These are phyloP conservation scores for Blepharisma stoltei DNA, from an alignment of 73 alveolate genomes.

Conservation along the genomic window DNA sequence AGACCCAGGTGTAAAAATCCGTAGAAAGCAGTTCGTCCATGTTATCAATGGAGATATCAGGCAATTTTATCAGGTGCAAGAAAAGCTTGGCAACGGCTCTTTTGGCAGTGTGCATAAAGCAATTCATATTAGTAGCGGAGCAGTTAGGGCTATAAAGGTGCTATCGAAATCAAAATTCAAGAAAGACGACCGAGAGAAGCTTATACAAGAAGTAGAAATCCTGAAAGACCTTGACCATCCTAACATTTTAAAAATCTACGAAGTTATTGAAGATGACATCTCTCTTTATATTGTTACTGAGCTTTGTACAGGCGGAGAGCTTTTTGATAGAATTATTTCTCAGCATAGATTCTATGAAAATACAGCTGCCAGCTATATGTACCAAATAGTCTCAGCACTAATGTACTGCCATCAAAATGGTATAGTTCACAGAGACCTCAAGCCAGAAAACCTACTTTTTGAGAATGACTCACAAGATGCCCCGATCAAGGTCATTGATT, in stretches of 20 bases:
- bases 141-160: conserved; percentile 37
- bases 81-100: conserved; percentile 36
- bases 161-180: conserved; percentile 27
- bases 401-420: conserved; percentile 16
- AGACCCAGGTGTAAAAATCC: too few species aligned
- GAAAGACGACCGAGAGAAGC: conserved; percentile 33
- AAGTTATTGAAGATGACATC: conserved; percentile 30
- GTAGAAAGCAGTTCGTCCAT: too few species aligned
- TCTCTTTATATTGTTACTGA: conserved; percentile 30
- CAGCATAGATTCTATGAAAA: too few species aligned
- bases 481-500: too few species aligned
- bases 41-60: not conserved
- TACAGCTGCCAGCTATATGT: too few species aligned
- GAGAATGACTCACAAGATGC: too few species aligned
- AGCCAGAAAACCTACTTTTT: conserved; percentile 8
- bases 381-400: not conserved
- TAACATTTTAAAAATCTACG: conserved; percentile 36
- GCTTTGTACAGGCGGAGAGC: conserved; percentile 30
- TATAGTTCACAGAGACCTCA: conserved; percentile 21
- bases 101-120: conserved; percentile 40
- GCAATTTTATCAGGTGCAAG: conserved; percentile 30
- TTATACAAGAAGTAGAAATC: conserved; percentile 31
- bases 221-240: conserved; percentile 42
- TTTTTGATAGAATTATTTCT: too few species aligned
- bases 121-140: conserved; percentile 22